Evolutionary conservation across 768 basidiomycete genomes (phyloP), one percentile per base, ranked within the genome.

Genomic region (Pisolithus sp.): DNA sequence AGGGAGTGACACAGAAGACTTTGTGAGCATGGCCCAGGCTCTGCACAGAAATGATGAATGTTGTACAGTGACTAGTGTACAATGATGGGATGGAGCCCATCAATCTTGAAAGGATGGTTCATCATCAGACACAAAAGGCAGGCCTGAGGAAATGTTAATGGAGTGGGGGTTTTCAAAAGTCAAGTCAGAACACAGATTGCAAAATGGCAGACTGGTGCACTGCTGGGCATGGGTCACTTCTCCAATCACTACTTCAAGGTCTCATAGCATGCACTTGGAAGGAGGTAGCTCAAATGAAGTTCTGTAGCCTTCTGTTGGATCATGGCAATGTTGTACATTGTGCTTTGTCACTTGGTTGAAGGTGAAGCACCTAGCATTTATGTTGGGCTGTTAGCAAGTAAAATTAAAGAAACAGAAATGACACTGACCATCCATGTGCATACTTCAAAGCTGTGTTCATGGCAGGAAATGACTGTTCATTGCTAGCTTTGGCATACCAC

Each of bases 271-370:
- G 18, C 96, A 84, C 65, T 93, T 92, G 23, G 81, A 73, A 1
- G 85, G 78, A 1, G 77, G 75, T 23, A 94, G 70, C 1, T 81
- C 76, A 57, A 93, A 85, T 21, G 97, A 71, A 97, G 77, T 66
- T 97, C 95, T 0, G 91, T 89, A 0, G 89, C 85, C 68, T 97
- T 96, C 65, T 99, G 96, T 67, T 94, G 85, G 31, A 98, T 93
- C 88, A 99, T 94, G 49, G 95, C 94, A 59, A 97, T 89, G 67
- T 99, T 98, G 71, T 94, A 98, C 41, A 91, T 54, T 48, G 88
- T 3, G 91, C 89, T 64, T 94, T 93, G 72, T 99, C 95, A 50
- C 76, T 79, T 0, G 93, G 93, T 57, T 87, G 83, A 6, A 92
- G 69, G 56, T 90, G 86, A 15, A 88, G 73, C 1, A 93, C 93